These are phyloP conservation scores for Bruguiera parviflora DNA, from an alignment of 345 rosid genomes.

Conservation along the genomic window DNA sequence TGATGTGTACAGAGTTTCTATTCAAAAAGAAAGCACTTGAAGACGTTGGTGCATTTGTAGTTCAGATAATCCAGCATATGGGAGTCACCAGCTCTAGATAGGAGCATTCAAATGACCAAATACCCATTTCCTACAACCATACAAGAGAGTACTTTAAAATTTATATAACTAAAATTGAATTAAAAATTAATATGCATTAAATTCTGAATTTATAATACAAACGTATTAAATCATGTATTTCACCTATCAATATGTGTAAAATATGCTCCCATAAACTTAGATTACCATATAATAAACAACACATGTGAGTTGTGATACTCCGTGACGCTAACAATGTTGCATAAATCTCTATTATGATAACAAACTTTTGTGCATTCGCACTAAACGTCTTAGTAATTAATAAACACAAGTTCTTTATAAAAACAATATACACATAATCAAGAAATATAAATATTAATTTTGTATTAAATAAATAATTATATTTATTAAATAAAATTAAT, in stretches of 20 bases:
- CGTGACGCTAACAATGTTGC: too few relatives aligned
- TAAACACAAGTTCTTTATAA: too few relatives aligned
- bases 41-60: constrained; percentile 62
- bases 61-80: constrained; percentile 58
- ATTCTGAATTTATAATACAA: not conserved
- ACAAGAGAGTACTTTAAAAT: not conserved
- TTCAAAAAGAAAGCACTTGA: constrained; percentile 42
- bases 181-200: not conserved
- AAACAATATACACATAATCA: too few relatives aligned
- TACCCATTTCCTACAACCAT: constrained; percentile 78
- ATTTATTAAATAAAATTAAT: too few relatives aligned
- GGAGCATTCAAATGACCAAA: constrained; percentile 95
- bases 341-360: too few relatives aligned
- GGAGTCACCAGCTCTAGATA: constrained; percentile 80
- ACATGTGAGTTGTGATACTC: too few relatives aligned
- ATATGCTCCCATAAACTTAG: not conserved
- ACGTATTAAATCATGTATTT: not conserved
- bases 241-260: not conserved
- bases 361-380: too few relatives aligned
- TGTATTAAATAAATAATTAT: too few relatives aligned
- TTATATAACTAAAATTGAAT: not conserved
- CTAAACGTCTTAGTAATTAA: too few relatives aligned
- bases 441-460: too few relatives aligned
- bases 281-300: not conserved
- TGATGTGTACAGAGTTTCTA: not conserved